Evolutionary conservation across 2,329 filamentous ascomycete genomes (phyloP), one percentile per base, ranked within the genome.

Genomic region (Tolypocladium sp.): DNA sequence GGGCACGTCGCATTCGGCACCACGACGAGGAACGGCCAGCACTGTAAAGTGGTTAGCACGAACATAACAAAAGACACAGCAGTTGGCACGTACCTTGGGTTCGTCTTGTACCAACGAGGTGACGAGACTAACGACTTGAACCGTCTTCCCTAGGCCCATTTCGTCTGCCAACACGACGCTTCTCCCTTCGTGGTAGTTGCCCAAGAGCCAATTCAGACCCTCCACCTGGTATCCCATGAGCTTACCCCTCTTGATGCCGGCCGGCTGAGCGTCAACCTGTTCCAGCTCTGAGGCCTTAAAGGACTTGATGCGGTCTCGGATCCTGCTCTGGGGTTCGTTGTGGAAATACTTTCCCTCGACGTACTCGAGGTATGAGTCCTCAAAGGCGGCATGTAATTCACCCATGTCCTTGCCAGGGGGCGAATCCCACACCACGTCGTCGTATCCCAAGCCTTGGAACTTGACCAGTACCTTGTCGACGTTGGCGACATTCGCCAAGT

Each of bases 71-170:
- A 10, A 3, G 17, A 15, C 22, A 22, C n/a, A 20, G 49, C n/a
- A 20, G 13, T 1, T 15, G 20, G 49, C 49, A 35, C 35, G 13
- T 41, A 59, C 75, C 64, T 83, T 77, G 7, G 85, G 85, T n/a
- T 74, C 74, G 57, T 87, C 82, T 61, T 88, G 81, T 30, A 88
- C 80, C 42, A 97, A 75, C 0, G 88, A 86, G 1, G 90, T 86
- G 61, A 97, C 82, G 62, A 96, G 83, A 3, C 87, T 85, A 61
- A 97, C 89, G 57, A 97, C 86, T 70, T 99, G 94, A 38, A 99
- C 91, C 0, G 94, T 99, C 77, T 99, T 99, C 38, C 94, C 94
- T 2, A 99, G 83, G 46, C 94, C 94, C 94, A 99, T 99, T 70
- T 99, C 94, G 69, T 99, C 94, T 0, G 94, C 94, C 8, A 97